Percentiles rank a stretch among this genome's conserved stretches.
These are phyloP conservation scores for Friedmanniomyces simplex DNA, from an alignment of 495 filamentous ascomycete species.

Conservation along the genomic window DNA sequence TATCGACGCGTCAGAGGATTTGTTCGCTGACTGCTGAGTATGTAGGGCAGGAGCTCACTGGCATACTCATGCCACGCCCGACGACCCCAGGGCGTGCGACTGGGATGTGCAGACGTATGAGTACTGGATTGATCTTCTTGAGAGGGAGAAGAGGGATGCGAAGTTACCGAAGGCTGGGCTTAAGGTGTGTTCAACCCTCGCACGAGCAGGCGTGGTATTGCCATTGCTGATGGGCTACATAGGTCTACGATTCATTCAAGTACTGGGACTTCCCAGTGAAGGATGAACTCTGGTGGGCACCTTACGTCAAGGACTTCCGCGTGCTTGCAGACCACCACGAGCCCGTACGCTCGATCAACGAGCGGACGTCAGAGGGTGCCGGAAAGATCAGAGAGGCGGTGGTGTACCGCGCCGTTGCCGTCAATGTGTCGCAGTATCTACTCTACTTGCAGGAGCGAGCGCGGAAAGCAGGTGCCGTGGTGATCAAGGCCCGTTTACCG, in stretches of 20 bases:
- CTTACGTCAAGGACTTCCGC: constrained; percentile 22
- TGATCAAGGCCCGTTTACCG: constrained; percentile 17
- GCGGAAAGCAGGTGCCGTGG: constrained; percentile 10
- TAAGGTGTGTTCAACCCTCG: not conserved
- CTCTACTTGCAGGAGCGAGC: constrained; percentile 18
- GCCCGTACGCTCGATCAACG: constrained; percentile 1
- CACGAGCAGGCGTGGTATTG: not conserved
- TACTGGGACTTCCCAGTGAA: constrained; percentile 13
- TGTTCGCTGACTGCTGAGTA: too few relatives aligned
- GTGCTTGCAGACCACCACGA: constrained; percentile 7
- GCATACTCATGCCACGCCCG: constrained; percentile 28
- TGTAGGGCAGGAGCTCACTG: constrained; percentile 36
- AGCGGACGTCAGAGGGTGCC: not conserved
- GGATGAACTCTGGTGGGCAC: constrained; percentile 26
- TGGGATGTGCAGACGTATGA: constrained; percentile 34
- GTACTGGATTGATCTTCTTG: constrained; percentile 26
- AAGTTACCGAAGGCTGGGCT: constrained; percentile 9
- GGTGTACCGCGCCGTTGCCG: constrained; percentile 19
- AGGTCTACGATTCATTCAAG: constrained; percentile 17
- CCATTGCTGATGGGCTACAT: not conserved
- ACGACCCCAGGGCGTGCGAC: constrained; percentile 21
- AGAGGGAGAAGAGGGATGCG: constrained; percentile 14
- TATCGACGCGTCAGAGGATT: too few relatives aligned
- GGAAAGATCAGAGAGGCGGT: constrained; percentile 15
- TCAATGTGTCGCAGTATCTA: constrained; percentile 30